A percentile compares a stretch with the other conserved stretches of the same genome.
Conservation (phyloP, 1,284 basidiomycete species). For the Phellopilus nigrolimitatus region DNA sequence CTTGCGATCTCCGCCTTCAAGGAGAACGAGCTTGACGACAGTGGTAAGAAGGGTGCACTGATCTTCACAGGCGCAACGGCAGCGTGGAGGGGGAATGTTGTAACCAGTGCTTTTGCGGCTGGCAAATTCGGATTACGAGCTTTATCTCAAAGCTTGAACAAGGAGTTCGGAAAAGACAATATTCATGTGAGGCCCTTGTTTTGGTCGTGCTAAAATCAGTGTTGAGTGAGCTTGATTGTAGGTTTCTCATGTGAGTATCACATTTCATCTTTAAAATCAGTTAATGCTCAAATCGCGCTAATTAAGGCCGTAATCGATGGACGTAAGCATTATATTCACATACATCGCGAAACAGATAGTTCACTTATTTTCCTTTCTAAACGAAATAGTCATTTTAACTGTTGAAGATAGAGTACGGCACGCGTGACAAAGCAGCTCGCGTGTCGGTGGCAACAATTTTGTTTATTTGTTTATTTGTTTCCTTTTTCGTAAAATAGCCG, state of each 20-base stretch:
- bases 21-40: slow-evolving; percentile 21
- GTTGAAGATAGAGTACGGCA: no score
- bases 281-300: no score
- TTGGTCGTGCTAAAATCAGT: background rate
- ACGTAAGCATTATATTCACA: slow-evolving; percentile 2
- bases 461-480: no score
- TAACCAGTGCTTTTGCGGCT: slow-evolving; percentile 30
- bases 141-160: slow-evolving; percentile 29
- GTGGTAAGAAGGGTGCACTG: slow-evolving; percentile 27
- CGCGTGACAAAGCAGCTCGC: no score
- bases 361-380: no score
- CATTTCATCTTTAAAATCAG: background rate
- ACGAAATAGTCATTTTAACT: no score
- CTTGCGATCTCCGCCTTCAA: slow-evolving; percentile 28
- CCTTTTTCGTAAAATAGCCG: no score
- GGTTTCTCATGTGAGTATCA: slow-evolving; percentile 13
- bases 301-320: slow-evolving; percentile 15
- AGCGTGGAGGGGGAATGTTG: slow-evolving; percentile 27
- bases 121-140: slow-evolving; percentile 31
- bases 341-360: no score
- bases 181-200: slow-evolving; percentile 26
- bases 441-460: no score
- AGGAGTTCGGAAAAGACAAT: slow-evolving; percentile 32
- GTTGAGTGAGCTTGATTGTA: background rate
- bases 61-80: slow-evolving; percentile 32